Evolutionary conservation across 306 rosid species (phyloP), one percentile per base, ranked within the genome.

Genomic region (Vigna nakashimae): DNA sequence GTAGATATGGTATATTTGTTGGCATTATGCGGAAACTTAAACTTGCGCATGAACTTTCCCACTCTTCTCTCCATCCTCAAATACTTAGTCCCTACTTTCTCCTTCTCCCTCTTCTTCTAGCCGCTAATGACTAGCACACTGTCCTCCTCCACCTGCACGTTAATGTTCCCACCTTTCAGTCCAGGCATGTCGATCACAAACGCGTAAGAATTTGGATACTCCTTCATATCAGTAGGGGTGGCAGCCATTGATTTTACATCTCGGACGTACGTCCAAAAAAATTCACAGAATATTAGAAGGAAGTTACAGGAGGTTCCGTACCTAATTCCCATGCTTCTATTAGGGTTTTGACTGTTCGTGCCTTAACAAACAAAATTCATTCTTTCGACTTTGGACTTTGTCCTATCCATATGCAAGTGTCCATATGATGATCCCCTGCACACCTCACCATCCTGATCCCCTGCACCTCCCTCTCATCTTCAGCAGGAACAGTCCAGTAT

Each of bases 151-250:
- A 95, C 91, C 82, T 89, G 96, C 52, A 95, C 98, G 89, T 89
- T 92, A 9, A 95, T 91, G 58, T 92, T 94, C 3, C 90, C 97
- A 0, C 93, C 90, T 36, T 92, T 95, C 66, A 91, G 42, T 13
- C 98, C 98, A 0, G 98, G 98, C 98, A 95, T 87, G 86, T 95
- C 98, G 9, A 95, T 82, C 63, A 92, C 82, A 71, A 95, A 95
- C 4, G 63, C 91, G 52, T 89, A 95, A 0, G 93, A 82, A 17
- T 82, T 86, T 0, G 93, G 91, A 4, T 74, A 73, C 79, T 18
- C 20, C 20, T 18, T 18, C 20, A 18, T 18, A 18, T 18, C 20
- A 0, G 20, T 18, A 18, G 20, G 20, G 20, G 20, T 18, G 20
- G 20, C 20, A 18, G 20, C 20, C 20, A 18, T 18, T 18, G 20